Evolutionary conservation across 768 basidiomycete species (phyloP).

Genomic region (Lanmaoa pseudosensibilis): DNA sequence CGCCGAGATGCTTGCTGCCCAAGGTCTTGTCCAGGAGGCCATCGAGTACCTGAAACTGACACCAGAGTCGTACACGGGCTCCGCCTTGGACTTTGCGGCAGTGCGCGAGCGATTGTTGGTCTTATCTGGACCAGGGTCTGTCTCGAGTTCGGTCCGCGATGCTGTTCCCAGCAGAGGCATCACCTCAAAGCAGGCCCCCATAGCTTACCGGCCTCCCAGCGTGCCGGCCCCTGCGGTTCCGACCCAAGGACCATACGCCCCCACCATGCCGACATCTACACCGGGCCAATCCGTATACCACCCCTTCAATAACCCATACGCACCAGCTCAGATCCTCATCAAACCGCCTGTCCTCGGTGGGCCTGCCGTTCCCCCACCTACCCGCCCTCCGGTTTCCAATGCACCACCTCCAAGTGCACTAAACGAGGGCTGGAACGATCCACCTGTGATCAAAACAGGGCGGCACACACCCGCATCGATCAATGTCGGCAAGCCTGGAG

Average conservation of each 20-base stretch:
- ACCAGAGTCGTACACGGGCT: conserved; percentile 74
- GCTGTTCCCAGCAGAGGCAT: conserved; percentile 32
- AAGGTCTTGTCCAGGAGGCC: conserved; percentile 87
- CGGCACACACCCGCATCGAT: conserved; percentile 53
- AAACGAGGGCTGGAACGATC: conserved; percentile 91
- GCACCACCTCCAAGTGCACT: conserved; percentile 65
- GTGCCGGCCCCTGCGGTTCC: conserved; percentile 25
- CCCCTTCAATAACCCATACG: conserved; percentile 7
- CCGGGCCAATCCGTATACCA: conserved; percentile 26
- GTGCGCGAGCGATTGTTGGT: conserved; percentile 48
- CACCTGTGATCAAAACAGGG: conserved; percentile 50
- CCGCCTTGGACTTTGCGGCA: conserved; percentile 42
- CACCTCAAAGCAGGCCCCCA: conserved; percentile 7
- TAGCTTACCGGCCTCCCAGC: conserved; percentile 29
- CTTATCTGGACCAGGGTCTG: conserved; percentile 33
- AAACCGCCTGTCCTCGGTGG: conserved; percentile 44
- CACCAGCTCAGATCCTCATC: conserved; percentile 29
- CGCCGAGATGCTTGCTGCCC: conserved; percentile 85
- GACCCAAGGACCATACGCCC: conserved; percentile 11
- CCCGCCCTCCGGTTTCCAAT: conserved; percentile 42
- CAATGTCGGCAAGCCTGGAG: conserved; percentile 53
- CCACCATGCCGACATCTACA: conserved; percentile 34
- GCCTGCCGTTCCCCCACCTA: conserved; percentile 40
- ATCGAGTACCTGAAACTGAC: conserved; percentile 75
- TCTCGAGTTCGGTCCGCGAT: conserved; percentile 29